Percentiles rank a stretch among this genome's conserved stretches.
Conservation (phyloP, 1,139 yeast genomes). For the Yamadazyma songkhlaensis region DNA sequence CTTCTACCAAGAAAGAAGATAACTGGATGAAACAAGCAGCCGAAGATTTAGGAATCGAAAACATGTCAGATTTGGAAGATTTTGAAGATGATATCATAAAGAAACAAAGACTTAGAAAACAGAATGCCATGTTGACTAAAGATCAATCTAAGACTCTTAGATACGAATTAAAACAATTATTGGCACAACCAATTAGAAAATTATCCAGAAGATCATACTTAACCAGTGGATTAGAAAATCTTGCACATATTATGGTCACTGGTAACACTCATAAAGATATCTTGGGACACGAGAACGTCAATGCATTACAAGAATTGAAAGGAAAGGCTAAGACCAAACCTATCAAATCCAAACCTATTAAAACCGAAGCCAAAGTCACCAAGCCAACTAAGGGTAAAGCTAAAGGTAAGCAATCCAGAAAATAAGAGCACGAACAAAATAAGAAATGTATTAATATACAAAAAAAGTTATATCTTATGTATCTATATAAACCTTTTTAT, state of each 20-base stretch:
- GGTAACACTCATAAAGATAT: constrained; percentile 70
- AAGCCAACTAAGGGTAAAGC: neutral
- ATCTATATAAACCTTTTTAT: constrained; percentile 1
- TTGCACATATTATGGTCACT: constrained; percentile 79
- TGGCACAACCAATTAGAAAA: constrained; percentile 61
- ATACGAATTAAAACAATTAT: constrained; percentile 54
- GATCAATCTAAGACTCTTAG: constrained; percentile 49
- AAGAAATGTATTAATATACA: constrained; percentile 3
- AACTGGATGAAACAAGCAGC: constrained; percentile 90
- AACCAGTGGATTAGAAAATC: constrained; percentile 78
- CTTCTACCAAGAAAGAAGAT: constrained; percentile 66
- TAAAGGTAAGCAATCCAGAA: constrained; percentile 3
- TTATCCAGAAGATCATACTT: constrained; percentile 72
- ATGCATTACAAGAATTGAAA: constrained; percentile 69
- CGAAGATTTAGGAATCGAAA: constrained; percentile 84
- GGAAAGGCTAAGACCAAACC: too few species aligned
- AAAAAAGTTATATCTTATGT: constrained; percentile 1
- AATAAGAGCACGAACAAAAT: constrained; percentile 13
- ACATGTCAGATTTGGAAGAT: constrained; percentile 54
- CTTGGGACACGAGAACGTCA: constrained; percentile 64
- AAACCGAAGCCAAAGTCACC: too few species aligned
- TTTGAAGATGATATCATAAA: constrained; percentile 66
- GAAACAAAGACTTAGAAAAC: constrained; percentile 60
- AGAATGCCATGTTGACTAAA: constrained; percentile 51
- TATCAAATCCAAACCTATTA: too few species aligned